phyloP scores from a whole-genome alignment of 176 grass and related monocot species.

The Sorghum bicolor region DNA sequence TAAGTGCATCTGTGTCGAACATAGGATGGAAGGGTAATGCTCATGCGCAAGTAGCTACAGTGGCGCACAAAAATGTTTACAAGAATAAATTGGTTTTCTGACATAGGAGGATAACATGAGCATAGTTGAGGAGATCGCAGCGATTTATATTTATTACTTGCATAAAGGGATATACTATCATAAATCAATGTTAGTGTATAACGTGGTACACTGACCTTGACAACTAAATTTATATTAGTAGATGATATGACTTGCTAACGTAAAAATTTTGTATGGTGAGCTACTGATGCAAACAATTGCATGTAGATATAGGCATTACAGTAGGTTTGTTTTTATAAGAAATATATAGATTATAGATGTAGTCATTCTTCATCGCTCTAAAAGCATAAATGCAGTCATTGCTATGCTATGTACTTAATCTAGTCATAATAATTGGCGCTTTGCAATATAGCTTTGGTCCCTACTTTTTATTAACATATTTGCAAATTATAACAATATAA shows the following conservation, averaged over 20 bases:
- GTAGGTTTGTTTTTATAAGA: too few relatives aligned
- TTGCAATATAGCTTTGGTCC: too few relatives aligned
- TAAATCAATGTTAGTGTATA: neutral
- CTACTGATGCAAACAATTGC: neutral
- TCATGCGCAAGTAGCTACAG: neutral
- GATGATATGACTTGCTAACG: neutral
- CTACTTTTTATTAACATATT: too few relatives aligned
- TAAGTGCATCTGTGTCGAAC: too few relatives aligned
- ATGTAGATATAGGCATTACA: too few relatives aligned
- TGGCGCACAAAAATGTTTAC: neutral
- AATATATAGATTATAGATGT: too few relatives aligned
- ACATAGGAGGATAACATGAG: neutral
- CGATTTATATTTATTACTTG: neutral
- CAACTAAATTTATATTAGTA: neutral
- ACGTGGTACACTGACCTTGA: neutral
- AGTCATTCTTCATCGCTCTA: too few relatives aligned
- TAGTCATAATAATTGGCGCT: too few relatives aligned
- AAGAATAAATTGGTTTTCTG: neutral
- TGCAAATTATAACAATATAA: too few relatives aligned
- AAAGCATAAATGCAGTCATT: too few relatives aligned
- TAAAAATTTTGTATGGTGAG: neutral
- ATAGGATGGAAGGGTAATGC: neutral
- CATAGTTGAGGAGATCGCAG: neutral
- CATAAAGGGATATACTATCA: neutral
- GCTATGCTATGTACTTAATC: too few relatives aligned